phyloP scores from a whole-genome alignment of 371 early-diverging fungal species.

The Coemansia sp. region DNA sequence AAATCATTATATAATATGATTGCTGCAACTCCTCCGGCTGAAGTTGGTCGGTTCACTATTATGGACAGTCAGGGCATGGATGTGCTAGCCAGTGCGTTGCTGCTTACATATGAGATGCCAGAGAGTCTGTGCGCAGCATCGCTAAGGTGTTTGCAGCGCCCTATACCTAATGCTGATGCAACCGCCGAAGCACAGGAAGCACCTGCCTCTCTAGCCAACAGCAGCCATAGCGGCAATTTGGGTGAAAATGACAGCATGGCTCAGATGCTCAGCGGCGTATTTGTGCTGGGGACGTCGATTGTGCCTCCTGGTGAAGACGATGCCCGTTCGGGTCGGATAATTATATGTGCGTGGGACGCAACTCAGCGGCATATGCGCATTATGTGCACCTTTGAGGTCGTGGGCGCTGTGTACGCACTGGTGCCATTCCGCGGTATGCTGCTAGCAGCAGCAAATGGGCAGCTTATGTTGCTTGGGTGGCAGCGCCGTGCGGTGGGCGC shows the following conservation, averaged over 20 bases:
- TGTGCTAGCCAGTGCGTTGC: slow-evolving; percentile 31
- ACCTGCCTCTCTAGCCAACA: neutral
- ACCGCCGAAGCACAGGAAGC: neutral
- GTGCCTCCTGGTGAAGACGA: slow-evolving; percentile 58
- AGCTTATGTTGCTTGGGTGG: slow-evolving; percentile 54
- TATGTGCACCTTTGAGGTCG: slow-evolving; percentile 46
- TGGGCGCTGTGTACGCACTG: slow-evolving; percentile 63
- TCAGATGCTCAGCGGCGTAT: slow-evolving; percentile 29
- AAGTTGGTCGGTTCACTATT: slow-evolving; percentile 60
- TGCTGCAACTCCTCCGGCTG: slow-evolving; percentile 20
- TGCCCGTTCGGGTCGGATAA: slow-evolving; percentile 61
- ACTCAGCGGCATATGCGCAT: slow-evolving; percentile 51
- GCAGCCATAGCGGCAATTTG: no score
- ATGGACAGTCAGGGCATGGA: slow-evolving; percentile 75
- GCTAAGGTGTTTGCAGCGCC: slow-evolving; percentile 12
- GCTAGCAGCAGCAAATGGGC: slow-evolving; percentile 59
- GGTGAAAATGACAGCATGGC: neutral
- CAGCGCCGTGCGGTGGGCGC: slow-evolving; percentile 11
- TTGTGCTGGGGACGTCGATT: slow-evolving; percentile 66
- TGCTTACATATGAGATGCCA: slow-evolving; percentile 43
- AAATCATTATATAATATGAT: neutral
- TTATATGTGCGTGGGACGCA: slow-evolving; percentile 54
- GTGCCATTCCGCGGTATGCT: slow-evolving; percentile 55
- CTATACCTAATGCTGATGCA: neutral
- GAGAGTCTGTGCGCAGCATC: slow-evolving; percentile 33